Conservation (phyloP, 768 basidiomycete genomes). For the Botryobasidium botryosum region DNA sequence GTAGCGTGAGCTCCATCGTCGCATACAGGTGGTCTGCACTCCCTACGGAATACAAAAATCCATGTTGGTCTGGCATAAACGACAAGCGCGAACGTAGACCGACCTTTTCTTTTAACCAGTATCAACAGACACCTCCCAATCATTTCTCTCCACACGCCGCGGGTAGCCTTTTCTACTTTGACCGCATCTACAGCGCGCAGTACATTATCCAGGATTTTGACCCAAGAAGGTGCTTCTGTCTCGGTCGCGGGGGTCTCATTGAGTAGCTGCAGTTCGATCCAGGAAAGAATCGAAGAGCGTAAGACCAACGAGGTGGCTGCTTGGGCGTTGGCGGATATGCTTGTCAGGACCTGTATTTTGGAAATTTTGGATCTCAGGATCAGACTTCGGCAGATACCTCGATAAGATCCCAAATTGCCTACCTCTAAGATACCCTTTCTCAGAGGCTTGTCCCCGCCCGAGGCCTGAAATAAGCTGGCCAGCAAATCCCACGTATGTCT, state of each 20-base stretch:
- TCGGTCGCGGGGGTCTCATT: constrained; percentile 9
- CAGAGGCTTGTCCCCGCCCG: constrained; percentile 32
- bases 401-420: constrained; percentile 14
- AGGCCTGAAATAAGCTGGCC: constrained; percentile 64
- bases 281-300: constrained; percentile 53
- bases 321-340: constrained; percentile 48
- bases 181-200: constrained; percentile 11
- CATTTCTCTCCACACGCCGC: neutral
- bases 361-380: neutral
- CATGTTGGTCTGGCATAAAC: too few relatives aligned
- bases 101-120: constrained; percentile 2
- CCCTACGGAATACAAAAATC: too few relatives aligned
- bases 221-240: constrained; percentile 17
- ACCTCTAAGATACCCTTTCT: constrained; percentile 54
- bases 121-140: neutral
- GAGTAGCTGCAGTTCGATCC: constrained; percentile 62
- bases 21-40: too few relatives aligned
- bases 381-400: neutral
- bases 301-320: constrained; percentile 56
- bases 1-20: neutral
- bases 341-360: constrained; percentile 48
- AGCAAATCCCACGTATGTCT: constrained; percentile 81
- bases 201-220: constrained; percentile 22
- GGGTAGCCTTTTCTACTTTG: constrained; percentile 8
- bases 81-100: neutral